Percentiles rank a stretch among this genome's conserved stretches.
Evolutionary conservation across 495 filamentous ascomycete genomes (phyloP).

Genomic region (Neurospora tetraspora): DNA sequence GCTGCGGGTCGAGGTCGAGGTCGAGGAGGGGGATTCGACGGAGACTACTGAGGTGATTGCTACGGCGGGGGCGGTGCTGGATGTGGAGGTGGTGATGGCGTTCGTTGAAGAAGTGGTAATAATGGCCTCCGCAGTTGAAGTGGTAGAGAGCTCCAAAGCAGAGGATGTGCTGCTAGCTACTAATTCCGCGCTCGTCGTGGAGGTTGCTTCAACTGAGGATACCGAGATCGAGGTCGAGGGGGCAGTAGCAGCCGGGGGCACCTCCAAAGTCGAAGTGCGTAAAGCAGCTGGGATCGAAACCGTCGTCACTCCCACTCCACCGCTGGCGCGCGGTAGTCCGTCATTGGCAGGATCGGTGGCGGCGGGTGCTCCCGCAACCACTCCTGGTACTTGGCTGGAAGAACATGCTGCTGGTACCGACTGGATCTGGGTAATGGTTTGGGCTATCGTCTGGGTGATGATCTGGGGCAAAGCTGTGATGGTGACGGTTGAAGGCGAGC

Average conservation of each 20-base stretch:
- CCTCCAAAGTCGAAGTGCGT: slow-evolving; percentile 10
- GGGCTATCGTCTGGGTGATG: slow-evolving; percentile 19
- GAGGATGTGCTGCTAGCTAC: not conserved
- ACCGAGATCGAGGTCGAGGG: not conserved
- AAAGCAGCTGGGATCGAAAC: slow-evolving; percentile 14
- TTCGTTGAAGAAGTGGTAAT: not conserved
- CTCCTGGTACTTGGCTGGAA: not conserved
- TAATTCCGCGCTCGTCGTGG: not conserved
- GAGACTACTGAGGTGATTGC: slow-evolving; percentile 2
- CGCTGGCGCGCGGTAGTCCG: slow-evolving; percentile 3
- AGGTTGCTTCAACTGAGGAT: not conserved
- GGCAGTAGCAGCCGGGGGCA: slow-evolving; percentile 7
- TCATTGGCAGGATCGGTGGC: not conserved
- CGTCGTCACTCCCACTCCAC: slow-evolving; percentile 21
- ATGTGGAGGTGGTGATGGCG: not conserved
- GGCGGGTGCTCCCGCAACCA: not conserved
- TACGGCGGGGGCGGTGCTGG: not conserved
- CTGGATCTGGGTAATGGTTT: not conserved
- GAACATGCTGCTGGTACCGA: not conserved
- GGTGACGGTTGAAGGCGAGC: slow-evolving; percentile 26
- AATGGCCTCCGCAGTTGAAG: not conserved
- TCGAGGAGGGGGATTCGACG: slow-evolving; percentile 7
- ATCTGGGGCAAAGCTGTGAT: slow-evolving; percentile 31
- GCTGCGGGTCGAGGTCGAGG: slow-evolving; percentile 2
- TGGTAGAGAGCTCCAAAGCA: not conserved